A percentile compares a stretch with the other conserved stretches of the same genome.
Evolutionary conservation across 805 yeast genomes (phyloP).

Genomic region (Candida odintsovae): DNA sequence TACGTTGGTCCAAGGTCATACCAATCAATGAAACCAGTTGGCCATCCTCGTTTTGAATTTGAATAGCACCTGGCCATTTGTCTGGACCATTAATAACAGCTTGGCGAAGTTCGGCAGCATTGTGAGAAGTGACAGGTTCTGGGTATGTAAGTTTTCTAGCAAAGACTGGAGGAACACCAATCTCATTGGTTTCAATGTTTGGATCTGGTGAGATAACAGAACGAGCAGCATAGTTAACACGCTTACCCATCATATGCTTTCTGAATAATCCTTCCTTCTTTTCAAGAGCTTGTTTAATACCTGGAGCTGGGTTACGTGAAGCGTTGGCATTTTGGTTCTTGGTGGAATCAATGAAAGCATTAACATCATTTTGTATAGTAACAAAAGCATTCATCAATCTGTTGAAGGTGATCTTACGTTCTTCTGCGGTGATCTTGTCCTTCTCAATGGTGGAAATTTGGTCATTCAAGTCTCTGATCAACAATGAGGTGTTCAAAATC

Average conservation of each 20-base stretch:
- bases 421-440: slow-evolving; percentile 57
- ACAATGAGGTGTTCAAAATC: slow-evolving; percentile 70
- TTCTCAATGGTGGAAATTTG: slow-evolving; percentile 61
- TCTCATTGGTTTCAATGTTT: slow-evolving; percentile 93
- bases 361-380: slow-evolving; percentile 90
- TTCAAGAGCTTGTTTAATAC: slow-evolving; percentile 95
- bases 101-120: slow-evolving; percentile 83
- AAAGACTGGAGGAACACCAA: slow-evolving; percentile 98
- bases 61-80: slow-evolving; percentile 98
- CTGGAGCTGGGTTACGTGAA: slow-evolving; percentile 72
- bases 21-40: slow-evolving; percentile 72
- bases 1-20: slow-evolving; percentile 90
- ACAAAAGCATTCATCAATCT: slow-evolving; percentile 95
- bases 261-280: slow-evolving; percentile 98
- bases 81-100: slow-evolving; percentile 98
- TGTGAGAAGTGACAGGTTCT: slow-evolving; percentile 93
- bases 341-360: slow-evolving; percentile 87
- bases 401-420: slow-evolving; percentile 72
- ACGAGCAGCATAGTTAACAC: slow-evolving; percentile 98
- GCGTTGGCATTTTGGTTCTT: slow-evolving; percentile 73
- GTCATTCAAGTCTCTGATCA: slow-evolving; percentile 86
- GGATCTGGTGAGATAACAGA: slow-evolving; percentile 99
- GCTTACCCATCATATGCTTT: slow-evolving; percentile 99
- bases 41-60: slow-evolving; percentile 95
- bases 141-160: slow-evolving; percentile 95